Percentiles rank a stretch among this genome's conserved stretches.
phyloP scores from a whole-genome alignment of 441 rosid species.

The Eruca vesicaria region DNA sequence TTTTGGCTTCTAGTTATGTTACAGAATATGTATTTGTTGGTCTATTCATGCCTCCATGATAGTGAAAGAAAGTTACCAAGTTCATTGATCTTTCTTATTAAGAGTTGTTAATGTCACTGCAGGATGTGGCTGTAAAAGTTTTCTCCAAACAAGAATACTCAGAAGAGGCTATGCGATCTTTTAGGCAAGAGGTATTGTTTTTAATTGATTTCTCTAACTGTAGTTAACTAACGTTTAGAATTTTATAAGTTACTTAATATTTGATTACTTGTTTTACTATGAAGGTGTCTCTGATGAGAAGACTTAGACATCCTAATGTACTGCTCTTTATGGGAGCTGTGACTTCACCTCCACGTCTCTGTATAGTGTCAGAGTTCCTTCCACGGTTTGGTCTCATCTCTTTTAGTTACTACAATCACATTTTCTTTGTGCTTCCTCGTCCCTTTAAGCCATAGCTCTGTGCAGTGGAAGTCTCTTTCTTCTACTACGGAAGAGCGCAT shows the following conservation, averaged over 20 bases:
- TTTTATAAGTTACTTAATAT: background rate
- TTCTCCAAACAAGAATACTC: slow-evolving; percentile 6
- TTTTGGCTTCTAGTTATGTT: background rate
- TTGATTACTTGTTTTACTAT: background rate
- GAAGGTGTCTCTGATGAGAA: background rate
- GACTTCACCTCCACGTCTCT: background rate
- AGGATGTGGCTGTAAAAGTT: background rate
- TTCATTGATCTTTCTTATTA: background rate
- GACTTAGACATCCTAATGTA: slow-evolving; percentile 4
- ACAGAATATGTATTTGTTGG: background rate
- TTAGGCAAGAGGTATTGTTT: background rate
- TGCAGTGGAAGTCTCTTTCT: slow-evolving; percentile 6
- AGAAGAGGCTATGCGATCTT: background rate
- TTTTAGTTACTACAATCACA: background rate
- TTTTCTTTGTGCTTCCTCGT: background rate
- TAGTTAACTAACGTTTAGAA: background rate
- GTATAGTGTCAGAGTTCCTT: slow-evolving; percentile 5
- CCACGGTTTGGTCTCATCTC: slow-evolving; percentile 4
- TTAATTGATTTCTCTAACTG: background rate
- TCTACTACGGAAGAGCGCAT: background rate
- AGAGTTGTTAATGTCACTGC: background rate
- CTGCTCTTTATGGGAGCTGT: background rate
- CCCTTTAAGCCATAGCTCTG: background rate
- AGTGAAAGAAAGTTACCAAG: background rate
- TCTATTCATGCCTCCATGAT: background rate